Percentiles rank a stretch among this genome's conserved stretches.
These are phyloP conservation scores for Amphichorda felina DNA, from an alignment of 2,329 filamentous ascomycete genomes.

Conservation along the genomic window DNA sequence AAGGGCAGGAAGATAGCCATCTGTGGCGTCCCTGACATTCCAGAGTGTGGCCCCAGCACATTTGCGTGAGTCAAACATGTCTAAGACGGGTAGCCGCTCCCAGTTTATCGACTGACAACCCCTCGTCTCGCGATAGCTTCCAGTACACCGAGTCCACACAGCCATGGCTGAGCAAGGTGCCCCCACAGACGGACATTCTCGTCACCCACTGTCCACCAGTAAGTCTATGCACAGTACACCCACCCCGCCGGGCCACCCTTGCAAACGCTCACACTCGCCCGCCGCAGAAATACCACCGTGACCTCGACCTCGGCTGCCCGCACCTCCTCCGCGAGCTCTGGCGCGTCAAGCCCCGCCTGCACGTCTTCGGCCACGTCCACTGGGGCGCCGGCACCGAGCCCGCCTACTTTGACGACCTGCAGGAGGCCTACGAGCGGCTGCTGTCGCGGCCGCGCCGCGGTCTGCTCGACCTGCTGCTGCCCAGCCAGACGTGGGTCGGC, in stretches of 20 bases:
- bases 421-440: conserved; percentile 60
- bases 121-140: conserved; percentile 34
- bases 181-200: conserved; percentile 62
- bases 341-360: conserved; percentile 61
- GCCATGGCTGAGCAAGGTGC: conserved; percentile 63
- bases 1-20: conserved; percentile 42
- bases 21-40: conserved; percentile 75
- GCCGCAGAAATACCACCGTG: conserved; percentile 51
- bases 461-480: conserved; percentile 31
- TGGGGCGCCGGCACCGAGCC: conserved; percentile 58
- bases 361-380: conserved; percentile 82
- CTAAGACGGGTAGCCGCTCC: not conserved
- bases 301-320: conserved; percentile 58
- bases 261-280: no score
- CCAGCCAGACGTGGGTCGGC: conserved; percentile 32
- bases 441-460: conserved; percentile 30
- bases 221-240: conserved; percentile 12
- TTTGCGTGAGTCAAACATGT: conserved; percentile 38
- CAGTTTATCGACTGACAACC: not conserved
- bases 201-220: conserved; percentile 72
- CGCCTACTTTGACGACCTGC: conserved; percentile 64
- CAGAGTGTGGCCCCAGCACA: conserved; percentile 56
- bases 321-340: conserved; percentile 60
- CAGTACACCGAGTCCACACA: conserved; percentile 60
- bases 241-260: no score